Percentiles rank a stretch among this genome's conserved stretches.
Conservation (phyloP, 345 rosid genomes). For the Euphorbia tirucalli region DNA sequence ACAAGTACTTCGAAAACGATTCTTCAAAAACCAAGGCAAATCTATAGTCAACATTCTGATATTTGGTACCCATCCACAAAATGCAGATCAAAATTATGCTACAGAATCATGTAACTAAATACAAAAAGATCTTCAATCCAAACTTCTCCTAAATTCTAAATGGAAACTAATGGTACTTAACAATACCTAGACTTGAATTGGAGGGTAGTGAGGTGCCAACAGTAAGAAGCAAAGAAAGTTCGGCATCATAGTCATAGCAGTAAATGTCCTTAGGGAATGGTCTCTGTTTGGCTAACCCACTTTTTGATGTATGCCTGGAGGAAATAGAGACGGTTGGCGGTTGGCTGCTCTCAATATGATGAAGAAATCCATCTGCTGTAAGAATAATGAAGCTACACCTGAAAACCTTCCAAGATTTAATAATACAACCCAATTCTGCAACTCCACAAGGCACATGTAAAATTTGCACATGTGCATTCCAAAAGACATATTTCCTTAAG, state of each 20-base stretch:
- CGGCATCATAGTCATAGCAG: conserved; percentile 70
- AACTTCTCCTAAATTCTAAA: not conserved
- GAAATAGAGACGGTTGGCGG: conserved; percentile 62
- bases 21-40: not conserved
- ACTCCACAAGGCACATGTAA: conserved; percentile 4
- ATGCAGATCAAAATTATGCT: not conserved
- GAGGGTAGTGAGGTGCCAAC: conserved; percentile 35
- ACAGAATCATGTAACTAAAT: conserved; percentile 8
- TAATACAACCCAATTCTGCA: conserved; percentile 2
- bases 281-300: conserved; percentile 38
- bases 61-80: not conserved
- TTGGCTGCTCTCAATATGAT: conserved; percentile 62
- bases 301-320: conserved; percentile 36
- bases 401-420: conserved; percentile 33
- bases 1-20: not conserved
- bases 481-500: not conserved
- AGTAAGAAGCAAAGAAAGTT: conserved; percentile 56
- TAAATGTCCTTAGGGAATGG: conserved; percentile 62
- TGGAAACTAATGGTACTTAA: conserved; percentile 20
- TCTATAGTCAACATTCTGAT: not conserved
- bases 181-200: conserved; percentile 56
- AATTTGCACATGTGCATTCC: not conserved
- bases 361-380: conserved; percentile 70
- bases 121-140: conserved; percentile 2
- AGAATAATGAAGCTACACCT: conserved; percentile 70